These are phyloP conservation scores for Aspergillus pseudoglaucus DNA, from an alignment of 2,329 filamentous ascomycete species.

Conservation along the genomic window DNA sequence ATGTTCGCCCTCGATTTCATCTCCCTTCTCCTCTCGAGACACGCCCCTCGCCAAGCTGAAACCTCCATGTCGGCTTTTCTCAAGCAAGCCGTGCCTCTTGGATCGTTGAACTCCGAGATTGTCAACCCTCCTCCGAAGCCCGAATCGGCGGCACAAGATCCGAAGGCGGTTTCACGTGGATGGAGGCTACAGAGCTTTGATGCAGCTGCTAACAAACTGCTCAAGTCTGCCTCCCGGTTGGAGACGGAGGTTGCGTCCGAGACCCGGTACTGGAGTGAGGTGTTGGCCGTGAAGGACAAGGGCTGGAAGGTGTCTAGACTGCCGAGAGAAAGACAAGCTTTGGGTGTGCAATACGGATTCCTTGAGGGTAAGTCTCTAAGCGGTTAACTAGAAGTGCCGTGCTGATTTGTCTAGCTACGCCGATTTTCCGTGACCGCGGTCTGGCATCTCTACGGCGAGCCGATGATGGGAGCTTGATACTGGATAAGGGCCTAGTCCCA, in stretches of 20 bases:
- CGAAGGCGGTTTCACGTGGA: conserved; percentile 52
- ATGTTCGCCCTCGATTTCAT: conserved; percentile 72
- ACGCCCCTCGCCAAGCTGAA: conserved; percentile 64
- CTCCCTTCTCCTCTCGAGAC: conserved; percentile 76
- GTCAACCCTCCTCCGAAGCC: conserved; percentile 56
- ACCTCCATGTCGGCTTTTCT: conserved; percentile 64
- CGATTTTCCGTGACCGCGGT: conserved; percentile 61
- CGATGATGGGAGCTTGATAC: conserved; percentile 64
- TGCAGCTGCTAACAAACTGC: conserved; percentile 64
- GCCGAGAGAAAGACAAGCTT: conserved; percentile 63
- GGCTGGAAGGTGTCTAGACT: conserved; percentile 82
- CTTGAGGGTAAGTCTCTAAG: conserved; percentile 54
- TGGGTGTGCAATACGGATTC: conserved; percentile 87
- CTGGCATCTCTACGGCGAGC: conserved; percentile 71
- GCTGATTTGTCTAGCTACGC: conserved; percentile 36
- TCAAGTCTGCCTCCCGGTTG: conserved; percentile 65
- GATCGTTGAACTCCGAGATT: conserved; percentile 64
- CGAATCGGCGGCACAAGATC: conserved; percentile 49
- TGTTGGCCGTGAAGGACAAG: conserved; percentile 70
- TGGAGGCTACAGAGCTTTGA: conserved; percentile 75
- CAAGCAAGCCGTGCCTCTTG: conserved; percentile 64
- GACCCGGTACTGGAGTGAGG: conserved; percentile 80
- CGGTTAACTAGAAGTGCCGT: background rate
- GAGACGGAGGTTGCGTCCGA: conserved; percentile 73
- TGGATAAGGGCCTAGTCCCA: conserved; percentile 57